Conservation (phyloP, 495 filamentous ascomycete genomes). For the Pseudoneurospora amorphoporcata region DNA sequence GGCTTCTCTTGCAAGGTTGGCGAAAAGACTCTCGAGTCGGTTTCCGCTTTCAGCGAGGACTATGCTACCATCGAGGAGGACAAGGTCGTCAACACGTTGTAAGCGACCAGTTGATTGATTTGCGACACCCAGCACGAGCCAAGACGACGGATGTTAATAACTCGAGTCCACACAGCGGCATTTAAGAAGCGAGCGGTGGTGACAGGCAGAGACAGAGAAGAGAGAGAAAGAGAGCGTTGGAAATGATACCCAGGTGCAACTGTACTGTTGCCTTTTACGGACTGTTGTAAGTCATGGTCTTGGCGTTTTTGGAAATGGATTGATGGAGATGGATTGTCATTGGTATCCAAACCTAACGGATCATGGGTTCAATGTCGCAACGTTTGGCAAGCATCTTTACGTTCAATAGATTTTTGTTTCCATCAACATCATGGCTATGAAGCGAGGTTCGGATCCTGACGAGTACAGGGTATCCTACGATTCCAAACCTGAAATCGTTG, state of each 20-base stretch:
- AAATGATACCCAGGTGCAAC: neutral
- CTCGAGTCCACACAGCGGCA: neutral
- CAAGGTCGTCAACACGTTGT: constrained; percentile 38
- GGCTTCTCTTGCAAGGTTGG: constrained; percentile 70
- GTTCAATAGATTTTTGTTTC: neutral
- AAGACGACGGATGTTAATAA: neutral
- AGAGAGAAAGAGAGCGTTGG: neutral
- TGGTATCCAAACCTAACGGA: neutral
- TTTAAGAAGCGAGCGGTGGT: neutral
- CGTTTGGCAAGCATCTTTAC: neutral
- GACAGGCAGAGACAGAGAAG: neutral
- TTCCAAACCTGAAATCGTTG: neutral
- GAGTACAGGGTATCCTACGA: neutral
- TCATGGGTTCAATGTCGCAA: neutral
- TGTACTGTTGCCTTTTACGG: neutral
- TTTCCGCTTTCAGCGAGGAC: constrained; percentile 58
- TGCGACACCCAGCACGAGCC: neutral
- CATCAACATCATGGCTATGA: neutral
- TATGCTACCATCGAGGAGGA: constrained; percentile 69
- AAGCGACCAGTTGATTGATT: neutral
- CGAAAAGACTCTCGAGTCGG: constrained; percentile 52
- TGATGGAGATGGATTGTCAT: neutral
- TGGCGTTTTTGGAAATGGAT: neutral
- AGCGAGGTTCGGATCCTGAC: neutral
- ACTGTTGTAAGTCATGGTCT: neutral